Conservation (phyloP, 345 rosid genomes). For the Eucalyptus erythrocorys region DNA sequence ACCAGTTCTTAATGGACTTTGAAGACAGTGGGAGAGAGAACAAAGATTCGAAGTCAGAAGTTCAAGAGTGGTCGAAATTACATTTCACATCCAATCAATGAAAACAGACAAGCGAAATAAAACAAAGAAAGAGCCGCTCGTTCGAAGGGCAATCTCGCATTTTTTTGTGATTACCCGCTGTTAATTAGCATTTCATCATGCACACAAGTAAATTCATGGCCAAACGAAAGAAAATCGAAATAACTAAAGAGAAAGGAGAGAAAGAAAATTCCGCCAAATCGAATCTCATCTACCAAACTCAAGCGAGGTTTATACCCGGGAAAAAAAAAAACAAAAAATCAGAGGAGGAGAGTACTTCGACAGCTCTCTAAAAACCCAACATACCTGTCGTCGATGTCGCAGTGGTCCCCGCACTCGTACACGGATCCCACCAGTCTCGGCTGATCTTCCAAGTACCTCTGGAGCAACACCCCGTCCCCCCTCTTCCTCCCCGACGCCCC, state of each 20-base stretch:
- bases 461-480: conserved; percentile 15
- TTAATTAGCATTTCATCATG: not conserved
- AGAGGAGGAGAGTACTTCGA: too few relatives aligned
- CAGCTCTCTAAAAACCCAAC: not conserved
- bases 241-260: not conserved
- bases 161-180: not conserved
- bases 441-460: conserved; percentile 63
- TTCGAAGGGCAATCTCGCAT: not conserved
- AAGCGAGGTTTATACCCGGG: not conserved
- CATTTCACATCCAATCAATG: not conserved
- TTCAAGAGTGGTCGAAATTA: not conserved
- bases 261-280: not conserved
- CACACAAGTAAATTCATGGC: not conserved
- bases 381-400: not conserved
- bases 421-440: conserved; percentile 30
- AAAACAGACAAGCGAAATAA: not conserved
- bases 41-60: not conserved
- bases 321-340: too few relatives aligned
- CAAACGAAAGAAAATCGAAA: not conserved
- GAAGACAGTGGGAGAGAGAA: not conserved
- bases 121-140: not conserved
- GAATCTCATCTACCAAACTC: not conserved
- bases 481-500: conserved; percentile 5
- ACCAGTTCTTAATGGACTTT: not conserved
- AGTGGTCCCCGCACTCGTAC: conserved; percentile 28